Percentiles rank a stretch among this genome's conserved stretches.
Conservation (phyloP, 805 yeast species). For the Yarrowia keelungensis region DNA sequence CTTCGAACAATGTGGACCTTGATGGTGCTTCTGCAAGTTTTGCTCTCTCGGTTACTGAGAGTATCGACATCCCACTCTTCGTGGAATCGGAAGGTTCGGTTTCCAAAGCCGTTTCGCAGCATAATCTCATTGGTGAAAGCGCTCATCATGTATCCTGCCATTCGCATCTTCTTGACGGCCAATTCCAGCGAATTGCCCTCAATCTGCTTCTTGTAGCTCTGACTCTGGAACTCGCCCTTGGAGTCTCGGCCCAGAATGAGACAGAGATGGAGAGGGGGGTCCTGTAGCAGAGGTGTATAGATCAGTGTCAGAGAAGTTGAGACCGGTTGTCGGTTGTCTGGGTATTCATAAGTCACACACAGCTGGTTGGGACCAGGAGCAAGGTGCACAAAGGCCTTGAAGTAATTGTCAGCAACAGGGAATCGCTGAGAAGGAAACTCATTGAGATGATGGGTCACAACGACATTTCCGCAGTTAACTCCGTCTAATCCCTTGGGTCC, state of each 20-base stretch:
- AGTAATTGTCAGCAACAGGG: constrained; percentile 72
- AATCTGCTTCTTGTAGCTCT: constrained; percentile 50
- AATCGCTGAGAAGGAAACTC: constrained; percentile 71
- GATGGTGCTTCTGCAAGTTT: constrained; percentile 60
- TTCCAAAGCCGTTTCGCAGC: constrained; percentile 77
- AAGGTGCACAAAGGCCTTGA: constrained; percentile 77
- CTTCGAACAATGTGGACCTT: constrained; percentile 80
- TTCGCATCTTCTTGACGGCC: constrained; percentile 75
- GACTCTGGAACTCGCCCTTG: constrained; percentile 71
- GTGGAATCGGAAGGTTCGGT: constrained; percentile 74
- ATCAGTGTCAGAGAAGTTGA: constrained; percentile 51
- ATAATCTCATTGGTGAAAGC: constrained; percentile 92
- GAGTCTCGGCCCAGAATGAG: constrained; percentile 80
- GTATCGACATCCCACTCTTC: constrained; percentile 69
- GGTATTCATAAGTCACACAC: constrained; percentile 52
- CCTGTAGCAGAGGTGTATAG: constrained; percentile 64
- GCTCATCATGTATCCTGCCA: constrained; percentile 88
- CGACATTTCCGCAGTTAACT: constrained; percentile 47
- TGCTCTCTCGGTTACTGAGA: constrained; percentile 56
- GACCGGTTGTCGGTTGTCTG: constrained; percentile 30
- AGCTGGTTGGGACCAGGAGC: constrained; percentile 72
- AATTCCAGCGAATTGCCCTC: constrained; percentile 73
- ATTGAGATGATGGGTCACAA: constrained; percentile 53
- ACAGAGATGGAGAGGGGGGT: constrained; percentile 84
- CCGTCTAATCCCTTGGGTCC: constrained; percentile 43